Conservation (phyloP, 768 basidiomycete genomes). For the Podaxis rugospora region DNA sequence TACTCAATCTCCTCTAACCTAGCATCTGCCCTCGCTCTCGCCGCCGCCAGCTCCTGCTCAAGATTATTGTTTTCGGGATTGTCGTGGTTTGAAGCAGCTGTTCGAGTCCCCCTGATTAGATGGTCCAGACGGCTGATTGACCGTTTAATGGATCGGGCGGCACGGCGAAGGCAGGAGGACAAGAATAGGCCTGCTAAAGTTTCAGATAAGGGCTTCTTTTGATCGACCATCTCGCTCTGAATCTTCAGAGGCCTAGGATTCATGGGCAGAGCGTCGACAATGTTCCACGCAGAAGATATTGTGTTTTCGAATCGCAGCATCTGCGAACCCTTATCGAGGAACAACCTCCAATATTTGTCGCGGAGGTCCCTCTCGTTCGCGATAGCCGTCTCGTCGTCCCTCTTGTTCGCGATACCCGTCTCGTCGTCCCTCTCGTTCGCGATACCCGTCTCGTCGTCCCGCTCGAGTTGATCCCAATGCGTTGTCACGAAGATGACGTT, state of each 20-base stretch:
- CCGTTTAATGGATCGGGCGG: background rate
- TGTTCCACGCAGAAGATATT: constrained; percentile 6
- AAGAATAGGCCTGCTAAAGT: constrained; percentile 13
- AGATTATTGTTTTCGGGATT: background rate
- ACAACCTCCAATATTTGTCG: background rate
- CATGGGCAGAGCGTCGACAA: constrained; percentile 8
- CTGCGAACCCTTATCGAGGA: constrained; percentile 1
- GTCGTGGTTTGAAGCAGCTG: background rate
- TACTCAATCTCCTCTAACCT: background rate
- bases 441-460: background rate
- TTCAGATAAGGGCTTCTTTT: constrained; percentile 5
- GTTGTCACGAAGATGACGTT: constrained; percentile 9
- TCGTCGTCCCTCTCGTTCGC: background rate
- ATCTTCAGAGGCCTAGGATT: constrained; percentile 3
- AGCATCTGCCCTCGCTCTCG: background rate
- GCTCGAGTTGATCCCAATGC: constrained; percentile 6
- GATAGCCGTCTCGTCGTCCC: background rate
- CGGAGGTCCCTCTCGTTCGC: background rate
- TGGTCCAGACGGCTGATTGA: background rate
- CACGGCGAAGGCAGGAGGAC: background rate
- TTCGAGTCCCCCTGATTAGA: background rate
- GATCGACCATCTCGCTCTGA: constrained; percentile 15
- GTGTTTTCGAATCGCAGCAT: constrained; percentile 4
- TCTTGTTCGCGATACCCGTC: background rate
- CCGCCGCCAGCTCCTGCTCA: background rate